Base-by-base conservation (phyloP, 1,284 basidiomycete species). In the Pholiota adiposa region DNA sequence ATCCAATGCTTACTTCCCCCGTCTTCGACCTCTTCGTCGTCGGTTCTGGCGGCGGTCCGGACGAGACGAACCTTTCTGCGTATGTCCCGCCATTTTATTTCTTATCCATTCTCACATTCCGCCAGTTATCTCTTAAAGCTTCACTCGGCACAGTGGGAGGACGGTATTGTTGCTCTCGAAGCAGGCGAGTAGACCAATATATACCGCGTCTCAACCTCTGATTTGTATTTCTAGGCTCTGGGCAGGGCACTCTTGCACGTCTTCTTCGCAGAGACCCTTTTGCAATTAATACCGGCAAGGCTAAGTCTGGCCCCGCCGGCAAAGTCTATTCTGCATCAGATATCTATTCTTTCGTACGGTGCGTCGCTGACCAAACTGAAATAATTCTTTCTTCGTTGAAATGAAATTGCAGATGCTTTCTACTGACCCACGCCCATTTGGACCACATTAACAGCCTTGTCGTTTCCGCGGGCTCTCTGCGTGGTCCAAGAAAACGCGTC, bases 371-470 rank as follows among this genome's bases (percentile, higher is more conserved):
- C 23, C 61, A 21, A 43, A 43, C 23, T 48, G 54, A 56, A 41
- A 29, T 52, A 51, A n/a, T 43, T 25, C 52, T 33, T 33, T 23
- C n/a, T 25, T 59, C 34, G 33, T 14, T 31, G 8, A 21, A 23
- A 40, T 12, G 29, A 25, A 31, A 29, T 14, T 44, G 11, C 68
- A 89, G 90, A 61, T 87, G 83, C 61, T 94, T 87, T 67, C 80
- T 94, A 58, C 78, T 94, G 65, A 89, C 89, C 4, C 93, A 94
- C 73, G 87, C 89, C 2, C 93, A 95, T 71, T 74, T 95, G 23
- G 93, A 95, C 74, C 93, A 95, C 71, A 82, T 93, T 61, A 84
- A 79, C 63, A 86, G 90, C 54, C 79, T 94, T 23, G 82, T 94
- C 36, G 74, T 95, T 51, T 86, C 88, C 3, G 91, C 91, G 18